Conservation (phyloP, 768 basidiomycete species). For the Neoboletus brunneissimus region DNA sequence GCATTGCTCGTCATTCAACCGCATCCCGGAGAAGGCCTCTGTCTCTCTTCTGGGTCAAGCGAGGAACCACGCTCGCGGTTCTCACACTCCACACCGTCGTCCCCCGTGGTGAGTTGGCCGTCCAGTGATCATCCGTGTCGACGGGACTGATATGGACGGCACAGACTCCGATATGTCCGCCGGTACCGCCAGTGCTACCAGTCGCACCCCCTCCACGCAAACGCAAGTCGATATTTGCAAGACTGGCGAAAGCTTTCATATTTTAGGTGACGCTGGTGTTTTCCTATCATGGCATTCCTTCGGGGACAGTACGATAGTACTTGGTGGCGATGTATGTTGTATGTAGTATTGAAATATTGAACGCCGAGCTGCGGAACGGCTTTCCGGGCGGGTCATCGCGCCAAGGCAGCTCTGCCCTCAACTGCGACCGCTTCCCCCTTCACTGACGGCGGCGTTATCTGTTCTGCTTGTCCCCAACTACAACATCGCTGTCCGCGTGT, state of each 20-base stretch:
- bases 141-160: not conserved
- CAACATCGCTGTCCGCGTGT: not conserved
- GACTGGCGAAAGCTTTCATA: slow-evolving; percentile 7
- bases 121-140: not conserved
- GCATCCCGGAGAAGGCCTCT: not conserved
- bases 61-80: slow-evolving; percentile 24
- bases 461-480: not conserved
- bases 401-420: not conserved
- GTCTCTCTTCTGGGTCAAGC: not conserved
- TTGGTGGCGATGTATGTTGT: not conserved
- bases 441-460: not conserved
- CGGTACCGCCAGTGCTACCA: not conserved
- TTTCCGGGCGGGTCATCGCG: not conserved
- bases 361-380: too few species aligned
- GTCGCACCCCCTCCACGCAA: not conserved
- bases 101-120: slow-evolving; percentile 15
- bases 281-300: too few species aligned
- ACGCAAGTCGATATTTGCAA: slow-evolving; percentile 18
- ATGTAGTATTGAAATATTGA: not conserved
- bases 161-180: slow-evolving; percentile 6
- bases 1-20: slow-evolving; percentile 9
- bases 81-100: slow-evolving; percentile 15
- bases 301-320: too few species aligned
- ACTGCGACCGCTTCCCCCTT: not conserved
- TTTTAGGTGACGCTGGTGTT: not conserved